Evolutionary conservation across 768 basidiomycete genomes (phyloP), one percentile per base, ranked within the genome.

Genomic region (Amanita inopinata): DNA sequence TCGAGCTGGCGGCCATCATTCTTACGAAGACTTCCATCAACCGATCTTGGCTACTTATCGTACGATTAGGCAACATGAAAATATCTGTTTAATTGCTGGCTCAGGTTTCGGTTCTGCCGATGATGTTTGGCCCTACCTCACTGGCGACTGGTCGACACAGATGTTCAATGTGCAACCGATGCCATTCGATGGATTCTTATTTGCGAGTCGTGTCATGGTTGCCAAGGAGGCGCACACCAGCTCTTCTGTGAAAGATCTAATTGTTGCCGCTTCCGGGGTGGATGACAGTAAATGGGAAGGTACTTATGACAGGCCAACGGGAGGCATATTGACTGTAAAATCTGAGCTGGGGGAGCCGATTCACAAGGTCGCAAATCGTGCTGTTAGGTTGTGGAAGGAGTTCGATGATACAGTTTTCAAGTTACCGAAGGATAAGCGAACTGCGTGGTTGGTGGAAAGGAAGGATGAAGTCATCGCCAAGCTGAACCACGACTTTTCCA

Each of bases 271-370:
- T 1, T 56, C 83, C n/a, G 96, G 96, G 62, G 92, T 97, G 28
- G 74, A 77, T 23, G 92, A 98, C 55, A 74, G 67, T 39, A 69
- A 83, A 43, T 98, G 93, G 91, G 94, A 98, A 59, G 87, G 84
- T 24, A 97, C 96, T 0, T 98, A 98, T 60, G 64, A 72, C 49
- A 91, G 88, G 64, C 85, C 92, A 47, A 96, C 92, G 4, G 96
- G 94, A 45, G 94, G 96, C 25, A 84, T 98, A 51, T 74, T 98
- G 48, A 98, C 94, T 4, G 96, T 99, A 48, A 86, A 83, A 51
- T 98, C 94, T 3, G 96, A 99, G 69, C 76, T 99, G 37, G 93
- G 93, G 30, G 96, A 99, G 62, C 96, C 96, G 8, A 98, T 98
- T 53, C 96, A 99, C 70, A 99, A 99, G 71, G 88, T 99, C 57